Conservation (phyloP, 2,329 filamentous ascomycete species). For the Aureobasidium uvarum region DNA sequence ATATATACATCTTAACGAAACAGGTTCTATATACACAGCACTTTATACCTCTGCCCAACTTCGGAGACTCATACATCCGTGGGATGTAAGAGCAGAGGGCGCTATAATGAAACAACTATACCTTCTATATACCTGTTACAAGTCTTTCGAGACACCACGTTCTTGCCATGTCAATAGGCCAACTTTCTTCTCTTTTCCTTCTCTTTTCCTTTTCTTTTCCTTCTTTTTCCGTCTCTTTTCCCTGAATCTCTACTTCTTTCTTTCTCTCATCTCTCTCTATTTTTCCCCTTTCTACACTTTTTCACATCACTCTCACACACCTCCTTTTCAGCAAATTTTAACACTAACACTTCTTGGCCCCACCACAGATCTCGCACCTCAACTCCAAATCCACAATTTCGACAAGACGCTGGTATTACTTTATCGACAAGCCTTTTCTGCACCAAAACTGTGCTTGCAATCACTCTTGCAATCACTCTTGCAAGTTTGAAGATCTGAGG, state of each 20-base stretch:
- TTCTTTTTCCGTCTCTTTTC: no score
- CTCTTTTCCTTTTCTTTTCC: no score
- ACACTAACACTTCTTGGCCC: not conserved
- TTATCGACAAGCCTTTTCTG: not conserved
- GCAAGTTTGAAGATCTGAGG: not conserved
- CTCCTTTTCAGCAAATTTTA: no score
- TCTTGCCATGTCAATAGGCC: not conserved
- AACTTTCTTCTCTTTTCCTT: not conserved
- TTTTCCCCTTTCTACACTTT: no score
- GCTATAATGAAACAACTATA: not conserved
- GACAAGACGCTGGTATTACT: constrained; percentile 7
- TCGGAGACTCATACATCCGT: not conserved
- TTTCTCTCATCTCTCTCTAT: no score
- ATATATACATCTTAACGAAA: not conserved
- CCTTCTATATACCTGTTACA: not conserved
- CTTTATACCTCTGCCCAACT: not conserved
- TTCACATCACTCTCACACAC: not conserved
- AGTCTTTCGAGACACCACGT: not conserved
- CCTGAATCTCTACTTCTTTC: no score
- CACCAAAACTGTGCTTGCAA: no score
- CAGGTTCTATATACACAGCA: not conserved
- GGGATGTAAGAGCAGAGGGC: not conserved
- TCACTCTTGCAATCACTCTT: not conserved
- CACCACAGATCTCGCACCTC: constrained; percentile 9
- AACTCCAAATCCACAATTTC: constrained; percentile 9